Base-by-base conservation (phyloP, 106 monocot species). In the Alisma plantagoaquatica region DNA sequence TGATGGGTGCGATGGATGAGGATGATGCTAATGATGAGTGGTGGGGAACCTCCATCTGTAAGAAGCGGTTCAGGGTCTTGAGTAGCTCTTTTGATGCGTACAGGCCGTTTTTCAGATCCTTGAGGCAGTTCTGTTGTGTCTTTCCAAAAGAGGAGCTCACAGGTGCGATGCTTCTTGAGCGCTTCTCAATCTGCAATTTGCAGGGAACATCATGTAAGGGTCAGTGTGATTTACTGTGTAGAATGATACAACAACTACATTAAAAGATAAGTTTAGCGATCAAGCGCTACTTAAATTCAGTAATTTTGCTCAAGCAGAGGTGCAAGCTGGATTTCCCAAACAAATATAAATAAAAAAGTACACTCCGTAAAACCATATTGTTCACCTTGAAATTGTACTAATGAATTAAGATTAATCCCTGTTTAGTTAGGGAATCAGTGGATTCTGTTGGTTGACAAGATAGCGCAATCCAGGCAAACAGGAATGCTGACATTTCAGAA, bases 51-150 rank as follows among this genome's bases (percentile, higher is more conserved):
- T 60, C 60, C 18, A 35, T 46, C 31, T 67, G 70, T 45, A 41
- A 57, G 11, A 78, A 48, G 29, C 62, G 75, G 23, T 44, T 54
- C 3, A 82, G 59, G 23, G 68, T 56, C 55, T 70, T 78, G n/a
- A 92, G 26, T 16, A 81, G 73, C 42, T 81, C 86, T 63, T 67
- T 78, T 7, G 78, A 75, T 57, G 91, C 46, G 21, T 45, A 49
- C 23, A 86, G 61, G 53, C 61, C 47, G 45, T 64, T 76, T 21
- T 25, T 64, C n/a, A 92, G 30, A 53, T 82, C 62, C 56, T 78
- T 81, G 43, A 92, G 43, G 41, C 30, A 23, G 41, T 14, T 70
- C 41, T 66, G 75, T 10, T 21, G 61, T 56, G 51, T 56, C 21
- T 27, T 11, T 27, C 32, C n/a, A n/a, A n/a, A n/a, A n/a, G n/a